phyloP scores from a whole-genome alignment of 108 stramenopile genomes.

The Fragilaria radians region DNA sequence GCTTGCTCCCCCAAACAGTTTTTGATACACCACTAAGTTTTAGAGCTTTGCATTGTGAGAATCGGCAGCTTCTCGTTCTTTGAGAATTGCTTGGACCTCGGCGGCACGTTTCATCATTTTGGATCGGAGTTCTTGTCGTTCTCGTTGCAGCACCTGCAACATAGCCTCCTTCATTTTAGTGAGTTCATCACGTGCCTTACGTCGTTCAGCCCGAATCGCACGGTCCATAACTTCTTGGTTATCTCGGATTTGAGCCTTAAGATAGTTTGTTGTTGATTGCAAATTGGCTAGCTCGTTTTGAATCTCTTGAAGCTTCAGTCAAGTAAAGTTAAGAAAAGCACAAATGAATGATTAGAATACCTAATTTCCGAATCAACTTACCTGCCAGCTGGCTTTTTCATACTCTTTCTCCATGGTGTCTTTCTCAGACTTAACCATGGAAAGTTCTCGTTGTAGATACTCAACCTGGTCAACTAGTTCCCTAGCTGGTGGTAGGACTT shows the following conservation, averaged over 20 bases:
- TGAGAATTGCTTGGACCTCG: slow-evolving; percentile 7
- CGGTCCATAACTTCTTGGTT: slow-evolving; percentile 19
- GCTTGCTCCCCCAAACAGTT: too few relatives aligned
- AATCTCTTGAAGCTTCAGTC: slow-evolving; percentile 17
- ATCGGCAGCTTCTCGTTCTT: slow-evolving; percentile 1
- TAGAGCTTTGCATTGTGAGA: too few relatives aligned
- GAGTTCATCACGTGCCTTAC: slow-evolving; percentile 17
- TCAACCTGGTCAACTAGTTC: slow-evolving; percentile 5
- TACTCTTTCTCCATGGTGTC: slow-evolving; percentile 11
- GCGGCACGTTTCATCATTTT: slow-evolving; percentile 13
- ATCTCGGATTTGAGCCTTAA: slow-evolving; percentile 17
- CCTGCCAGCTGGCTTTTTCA: slow-evolving; percentile 18
- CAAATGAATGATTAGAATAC: too few relatives aligned
- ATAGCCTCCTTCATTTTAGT: slow-evolving; percentile 21
- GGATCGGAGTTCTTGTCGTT: slow-evolving; percentile 16
- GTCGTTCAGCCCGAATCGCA: slow-evolving; percentile 7
- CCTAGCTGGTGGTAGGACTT: background rate
- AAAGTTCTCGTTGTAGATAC: background rate
- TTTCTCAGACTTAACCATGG: slow-evolving; percentile 1
- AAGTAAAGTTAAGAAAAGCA: too few relatives aligned
- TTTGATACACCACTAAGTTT: too few relatives aligned
- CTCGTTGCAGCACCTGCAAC: slow-evolving; percentile 12
- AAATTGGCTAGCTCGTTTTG: slow-evolving; percentile 8
- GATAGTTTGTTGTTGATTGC: slow-evolving; percentile 10
- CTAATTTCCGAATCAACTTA: too few relatives aligned